Conservation (phyloP, 2,329 filamentous ascomycete genomes). For the Pseudogymnoascus sp. region DNA sequence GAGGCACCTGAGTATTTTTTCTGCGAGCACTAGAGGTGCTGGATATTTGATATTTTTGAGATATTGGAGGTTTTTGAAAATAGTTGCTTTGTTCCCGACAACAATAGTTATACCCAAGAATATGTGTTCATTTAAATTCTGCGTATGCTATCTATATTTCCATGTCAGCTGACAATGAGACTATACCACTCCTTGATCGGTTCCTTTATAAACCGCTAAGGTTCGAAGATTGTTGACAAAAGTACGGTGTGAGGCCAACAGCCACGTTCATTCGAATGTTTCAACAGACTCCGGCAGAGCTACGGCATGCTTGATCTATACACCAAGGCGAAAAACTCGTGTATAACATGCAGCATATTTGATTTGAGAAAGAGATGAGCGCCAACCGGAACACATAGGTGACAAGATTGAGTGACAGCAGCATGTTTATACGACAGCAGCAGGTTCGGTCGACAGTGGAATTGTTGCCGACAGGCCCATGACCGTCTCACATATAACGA, state of each 20-base stretch:
- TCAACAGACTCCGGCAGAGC: no score
- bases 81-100: neutral
- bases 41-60: neutral
- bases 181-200: neutral
- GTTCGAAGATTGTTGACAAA: no score
- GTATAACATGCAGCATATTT: neutral
- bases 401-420: neutral
- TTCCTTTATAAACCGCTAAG: neutral
- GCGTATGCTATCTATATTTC: neutral
- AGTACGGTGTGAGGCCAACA: no score
- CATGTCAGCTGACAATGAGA: neutral
- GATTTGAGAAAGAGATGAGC: neutral
- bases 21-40: neutral
- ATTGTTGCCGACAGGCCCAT: neutral
- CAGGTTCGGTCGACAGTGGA: neutral
- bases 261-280: no score
- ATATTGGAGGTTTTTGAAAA: neutral
- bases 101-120: neutral
- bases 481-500: neutral
- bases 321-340: no score
- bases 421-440: neutral
- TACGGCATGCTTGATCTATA: no score
- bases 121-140: neutral
- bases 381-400: neutral
- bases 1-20: neutral